Evolutionary conservation across 2,329 filamentous ascomycete species (phyloP).

Genomic region (Paracamarosporium sp.): DNA sequence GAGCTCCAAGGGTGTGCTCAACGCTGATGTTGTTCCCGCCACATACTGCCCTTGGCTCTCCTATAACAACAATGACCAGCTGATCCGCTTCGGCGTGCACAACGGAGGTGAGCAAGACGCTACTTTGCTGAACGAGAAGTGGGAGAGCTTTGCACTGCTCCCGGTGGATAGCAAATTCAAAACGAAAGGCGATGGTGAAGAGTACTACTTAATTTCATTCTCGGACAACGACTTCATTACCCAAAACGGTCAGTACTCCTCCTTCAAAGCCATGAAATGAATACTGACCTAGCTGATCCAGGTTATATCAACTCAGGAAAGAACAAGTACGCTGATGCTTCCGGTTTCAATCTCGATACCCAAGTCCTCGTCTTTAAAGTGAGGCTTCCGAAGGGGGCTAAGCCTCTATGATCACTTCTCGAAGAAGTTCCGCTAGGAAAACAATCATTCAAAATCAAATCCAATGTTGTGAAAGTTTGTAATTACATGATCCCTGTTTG

Average conservation of each 20-base stretch:
- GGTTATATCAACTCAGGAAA: conserved; percentile 65
- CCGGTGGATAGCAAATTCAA: conserved; percentile 57
- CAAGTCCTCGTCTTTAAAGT: conserved; percentile 70
- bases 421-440: neutral
- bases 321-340: conserved; percentile 62
- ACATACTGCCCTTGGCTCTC: conserved; percentile 72
- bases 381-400: conserved; percentile 51
- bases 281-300: conserved; percentile 27
- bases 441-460: neutral
- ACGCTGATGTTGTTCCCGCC: conserved; percentile 62
- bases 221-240: conserved; percentile 81
- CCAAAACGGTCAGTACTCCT: conserved; percentile 62
- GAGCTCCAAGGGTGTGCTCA: conserved; percentile 59
- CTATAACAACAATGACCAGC: conserved; percentile 70
- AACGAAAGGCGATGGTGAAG: conserved; percentile 60
- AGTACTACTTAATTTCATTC: conserved; percentile 72
- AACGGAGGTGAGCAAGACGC: conserved; percentile 70
- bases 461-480: neutral
- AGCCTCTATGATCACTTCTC: conserved; percentile 26
- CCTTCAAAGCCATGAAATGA: neutral
- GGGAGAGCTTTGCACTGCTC: conserved; percentile 72
- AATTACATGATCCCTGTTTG: too few species aligned
- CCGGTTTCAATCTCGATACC: conserved; percentile 65
- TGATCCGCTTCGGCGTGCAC: conserved; percentile 70
- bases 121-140: conserved; percentile 75